Evolutionary conservation across 805 yeast genomes (phyloP), one percentile per base, ranked within the genome.

Genomic region (Isabelozyma heimii): DNA sequence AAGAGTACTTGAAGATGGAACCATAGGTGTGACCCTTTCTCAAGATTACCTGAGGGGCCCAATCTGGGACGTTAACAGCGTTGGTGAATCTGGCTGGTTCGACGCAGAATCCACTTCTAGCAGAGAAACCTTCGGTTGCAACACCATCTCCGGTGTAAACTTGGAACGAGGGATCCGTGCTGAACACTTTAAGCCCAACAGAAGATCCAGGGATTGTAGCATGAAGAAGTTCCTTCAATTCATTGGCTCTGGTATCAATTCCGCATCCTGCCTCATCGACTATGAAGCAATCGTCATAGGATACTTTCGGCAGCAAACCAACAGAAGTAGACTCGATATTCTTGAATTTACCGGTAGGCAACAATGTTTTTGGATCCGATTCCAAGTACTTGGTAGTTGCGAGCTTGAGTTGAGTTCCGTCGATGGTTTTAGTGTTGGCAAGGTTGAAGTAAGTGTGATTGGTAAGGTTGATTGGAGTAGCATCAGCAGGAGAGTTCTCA

Each of bases 151-250:
- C 87, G 28, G 88, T 82, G 64, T 84, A 84, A 39, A 84, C 69
- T 62, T 83, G 88, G 70, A 80, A 82, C 2, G 82, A 68, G 6
- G 89, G 90, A 50, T 84, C 90, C 3, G 89, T 84, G 7, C 87
- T 71, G 14, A 62, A 58, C 8, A 79, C 76, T 16, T 63, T 62
- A 38, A 84, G 58, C 42, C 68, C 65, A 44, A 76, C 57, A 7
- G 67, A 62, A 4, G 83, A 65, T 17, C 65, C 66, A 13, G 82
- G 79, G 54, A 78, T 76, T 24, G 61, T 61, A 8, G 82, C 80
- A 54, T 69, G 73, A 30, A 75, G 63, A 20, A 81, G 66, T 24
- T 66, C 53, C 42, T 56, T 62, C 51, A 77, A 60, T 15, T 61
- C 61, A 4, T 52, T 46, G 5, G 47, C n/a, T 47, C 85, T 70